Conservation (phyloP, 805 yeast species). For the Ogataea dorogensis region DNA sequence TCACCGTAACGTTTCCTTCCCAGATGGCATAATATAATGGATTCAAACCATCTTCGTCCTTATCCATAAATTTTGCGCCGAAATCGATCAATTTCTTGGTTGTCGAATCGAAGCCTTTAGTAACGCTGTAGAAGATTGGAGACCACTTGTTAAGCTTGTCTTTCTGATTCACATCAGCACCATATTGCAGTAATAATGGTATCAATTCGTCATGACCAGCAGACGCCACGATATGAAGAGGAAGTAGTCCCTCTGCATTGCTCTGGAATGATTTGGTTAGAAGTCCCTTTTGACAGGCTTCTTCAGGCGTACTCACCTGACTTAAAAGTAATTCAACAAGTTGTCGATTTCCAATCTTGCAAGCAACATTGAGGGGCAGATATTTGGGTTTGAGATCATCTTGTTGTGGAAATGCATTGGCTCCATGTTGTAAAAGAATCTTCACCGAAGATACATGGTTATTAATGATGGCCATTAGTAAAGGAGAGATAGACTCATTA, state of each 20-base stretch:
- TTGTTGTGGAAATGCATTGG: constrained; percentile 47
- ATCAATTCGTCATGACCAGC: constrained; percentile 74
- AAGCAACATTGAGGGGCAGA: constrained; percentile 80
- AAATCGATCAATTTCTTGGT: constrained; percentile 66
- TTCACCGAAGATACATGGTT: constrained; percentile 56
- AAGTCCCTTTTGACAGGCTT: constrained; percentile 27
- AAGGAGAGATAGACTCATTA: constrained; percentile 77
- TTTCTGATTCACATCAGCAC: constrained; percentile 70
- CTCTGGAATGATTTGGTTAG: constrained; percentile 48
- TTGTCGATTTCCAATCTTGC: constrained; percentile 74
- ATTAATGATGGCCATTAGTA: constrained; percentile 73
- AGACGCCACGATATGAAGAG: constrained; percentile 85
- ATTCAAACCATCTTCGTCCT: constrained; percentile 76
- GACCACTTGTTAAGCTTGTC: constrained; percentile 94
- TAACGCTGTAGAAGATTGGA: constrained; percentile 86
- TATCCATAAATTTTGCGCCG: constrained; percentile 66
- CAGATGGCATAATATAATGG: constrained; percentile 89
- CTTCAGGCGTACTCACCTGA: constrained; percentile 28
- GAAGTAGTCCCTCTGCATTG: constrained; percentile 86
- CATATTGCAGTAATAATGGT: constrained; percentile 63
- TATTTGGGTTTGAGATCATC: constrained; percentile 59
- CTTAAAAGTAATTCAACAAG: constrained; percentile 64
- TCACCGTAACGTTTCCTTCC: constrained; percentile 87
- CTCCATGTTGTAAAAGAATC: constrained; percentile 48
- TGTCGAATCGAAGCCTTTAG: constrained; percentile 74